Conservation (phyloP, 352 stramenopile species). For the Phytophthora citricola region DNA sequence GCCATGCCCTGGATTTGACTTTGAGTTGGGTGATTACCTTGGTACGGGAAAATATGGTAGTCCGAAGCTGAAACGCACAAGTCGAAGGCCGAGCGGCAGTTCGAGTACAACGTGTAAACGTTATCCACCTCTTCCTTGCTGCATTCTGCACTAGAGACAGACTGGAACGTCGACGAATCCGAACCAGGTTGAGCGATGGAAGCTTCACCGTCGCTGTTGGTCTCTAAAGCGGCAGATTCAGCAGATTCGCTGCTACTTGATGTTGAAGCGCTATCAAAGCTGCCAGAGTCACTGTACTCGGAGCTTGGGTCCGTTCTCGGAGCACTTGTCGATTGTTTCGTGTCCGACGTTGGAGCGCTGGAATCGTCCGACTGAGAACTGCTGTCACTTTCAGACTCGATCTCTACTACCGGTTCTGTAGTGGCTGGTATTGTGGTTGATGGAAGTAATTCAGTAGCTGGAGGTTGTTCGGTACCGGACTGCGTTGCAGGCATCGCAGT, state of each 20-base stretch:
- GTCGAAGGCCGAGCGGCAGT: conserved; percentile 64
- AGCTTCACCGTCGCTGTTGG: conserved; percentile 2
- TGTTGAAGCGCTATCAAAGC: conserved; percentile 1
- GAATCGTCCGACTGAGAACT: conserved; percentile 8
- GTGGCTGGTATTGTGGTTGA: neutral
- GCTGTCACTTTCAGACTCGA: conserved; percentile 1
- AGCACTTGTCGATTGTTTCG: conserved; percentile 1
- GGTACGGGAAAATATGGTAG: conserved; percentile 75
- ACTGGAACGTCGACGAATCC: conserved; percentile 56
- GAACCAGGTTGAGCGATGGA: conserved; percentile 44
- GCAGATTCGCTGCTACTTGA: conserved; percentile 1
- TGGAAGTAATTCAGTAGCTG: conserved; percentile 2
- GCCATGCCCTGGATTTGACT: conserved; percentile 62
- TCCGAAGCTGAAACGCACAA: conserved; percentile 55
- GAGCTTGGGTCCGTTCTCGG: neutral
- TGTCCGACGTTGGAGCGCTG: conserved; percentile 5
- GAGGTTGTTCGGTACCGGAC: neutral
- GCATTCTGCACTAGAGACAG: conserved; percentile 49
- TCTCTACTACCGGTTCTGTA: neutral
- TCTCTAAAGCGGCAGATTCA: neutral
- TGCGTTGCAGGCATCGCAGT: conserved; percentile 1
- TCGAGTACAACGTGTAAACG: conserved; percentile 60
- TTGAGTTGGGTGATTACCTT: conserved; percentile 50
- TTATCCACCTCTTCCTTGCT: conserved; percentile 47
- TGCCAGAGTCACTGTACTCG: conserved; percentile 1